Conservation (phyloP, 208 protist genomes). For the Acanthamoeba royreba region DNA sequence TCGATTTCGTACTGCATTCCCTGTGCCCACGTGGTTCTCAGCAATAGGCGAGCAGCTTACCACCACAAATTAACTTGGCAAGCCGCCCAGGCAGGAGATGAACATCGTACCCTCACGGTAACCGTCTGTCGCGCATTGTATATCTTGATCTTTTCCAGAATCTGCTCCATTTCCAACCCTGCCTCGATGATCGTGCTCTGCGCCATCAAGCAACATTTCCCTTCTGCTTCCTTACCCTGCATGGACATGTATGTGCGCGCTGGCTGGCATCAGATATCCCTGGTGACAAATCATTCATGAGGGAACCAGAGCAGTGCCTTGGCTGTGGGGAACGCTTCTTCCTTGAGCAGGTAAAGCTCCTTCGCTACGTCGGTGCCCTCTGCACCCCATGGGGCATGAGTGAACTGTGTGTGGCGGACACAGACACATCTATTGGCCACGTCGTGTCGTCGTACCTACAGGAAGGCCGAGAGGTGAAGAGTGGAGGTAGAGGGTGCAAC, state of each 20-base stretch:
- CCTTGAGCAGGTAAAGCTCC: background rate
- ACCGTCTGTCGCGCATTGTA: background rate
- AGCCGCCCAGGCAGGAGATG: background rate
- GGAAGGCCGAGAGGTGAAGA: background rate
- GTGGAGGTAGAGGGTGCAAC: constrained; percentile 28
- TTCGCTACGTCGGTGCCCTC: background rate
- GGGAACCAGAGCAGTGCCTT: too few relatives aligned
- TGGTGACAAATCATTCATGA: too few relatives aligned
- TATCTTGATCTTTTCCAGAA: constrained; percentile 3
- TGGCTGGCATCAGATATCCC: background rate
- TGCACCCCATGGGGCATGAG: background rate
- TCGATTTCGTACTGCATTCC: background rate
- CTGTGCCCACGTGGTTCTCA: too few relatives aligned
- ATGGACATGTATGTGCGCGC: background rate
- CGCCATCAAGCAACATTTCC: background rate
- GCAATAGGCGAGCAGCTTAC: too few relatives aligned
- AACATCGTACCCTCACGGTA: background rate
- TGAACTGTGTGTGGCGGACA: background rate
- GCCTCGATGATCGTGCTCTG: background rate
- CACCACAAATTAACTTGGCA: background rate
- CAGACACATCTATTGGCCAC: too few relatives aligned
- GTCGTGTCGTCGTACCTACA: too few relatives aligned
- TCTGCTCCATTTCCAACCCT: constrained; percentile 9
- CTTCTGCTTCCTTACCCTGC: background rate
- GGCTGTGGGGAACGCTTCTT: background rate